A percentile compares a stretch with the other conserved stretches of the same genome.
Conservation (phyloP, 1,284 basidiomycete species). For the Phellinidium pouzarii region DNA sequence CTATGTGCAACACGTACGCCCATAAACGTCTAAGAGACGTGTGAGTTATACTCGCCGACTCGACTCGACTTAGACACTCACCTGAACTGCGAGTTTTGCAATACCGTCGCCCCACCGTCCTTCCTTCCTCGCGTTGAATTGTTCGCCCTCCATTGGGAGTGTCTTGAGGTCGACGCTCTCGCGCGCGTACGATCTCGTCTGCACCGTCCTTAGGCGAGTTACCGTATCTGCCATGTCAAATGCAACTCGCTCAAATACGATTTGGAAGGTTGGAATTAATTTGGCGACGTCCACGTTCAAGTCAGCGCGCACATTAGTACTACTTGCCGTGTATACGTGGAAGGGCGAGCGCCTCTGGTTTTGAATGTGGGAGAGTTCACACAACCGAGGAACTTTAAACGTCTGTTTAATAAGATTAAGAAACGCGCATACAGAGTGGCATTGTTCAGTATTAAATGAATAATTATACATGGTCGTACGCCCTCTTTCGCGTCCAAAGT, state of each 20-base stretch:
- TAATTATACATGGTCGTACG: conserved; percentile 15
- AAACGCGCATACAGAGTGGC: not conserved
- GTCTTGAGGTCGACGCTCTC: not conserved
- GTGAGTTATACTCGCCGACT: no score
- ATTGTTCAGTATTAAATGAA: not conserved
- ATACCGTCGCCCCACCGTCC: conserved; percentile 34
- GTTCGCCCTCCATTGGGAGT: not conserved
- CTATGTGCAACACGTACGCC: no score
- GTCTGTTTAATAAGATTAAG: not conserved
- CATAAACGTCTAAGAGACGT: no score
- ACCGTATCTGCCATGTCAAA: not conserved
- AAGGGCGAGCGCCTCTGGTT: no score
- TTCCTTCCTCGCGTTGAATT: conserved; percentile 28
- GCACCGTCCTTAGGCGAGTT: not conserved
- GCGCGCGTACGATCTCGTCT: not conserved
- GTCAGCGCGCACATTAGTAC: no score
- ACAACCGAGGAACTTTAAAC: no score
- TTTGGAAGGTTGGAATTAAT: no score
- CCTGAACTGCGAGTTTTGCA: conserved; percentile 34
- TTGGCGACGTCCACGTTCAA: no score
- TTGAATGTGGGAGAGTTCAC: no score
- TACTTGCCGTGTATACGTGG: no score
- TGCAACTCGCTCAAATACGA: no score
- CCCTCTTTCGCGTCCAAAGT: not conserved
- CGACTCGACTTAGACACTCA: no score